Evolutionary conservation across 2,329 filamentous ascomycete species (phyloP).

Genomic region (Hypocreales sp.): DNA sequence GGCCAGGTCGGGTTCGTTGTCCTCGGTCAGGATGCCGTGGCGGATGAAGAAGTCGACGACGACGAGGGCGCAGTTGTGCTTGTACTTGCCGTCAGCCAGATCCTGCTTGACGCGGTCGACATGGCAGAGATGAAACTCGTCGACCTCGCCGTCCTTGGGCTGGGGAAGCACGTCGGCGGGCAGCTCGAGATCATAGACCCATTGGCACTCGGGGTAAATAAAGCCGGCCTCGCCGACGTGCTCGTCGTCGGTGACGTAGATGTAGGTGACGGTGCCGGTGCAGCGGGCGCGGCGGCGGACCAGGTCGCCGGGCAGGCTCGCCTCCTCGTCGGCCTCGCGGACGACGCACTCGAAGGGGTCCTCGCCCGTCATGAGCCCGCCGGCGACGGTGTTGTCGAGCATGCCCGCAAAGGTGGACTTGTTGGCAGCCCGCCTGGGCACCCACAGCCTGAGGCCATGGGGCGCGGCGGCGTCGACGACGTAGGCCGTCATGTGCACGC

Average conservation of each 20-base stretch:
- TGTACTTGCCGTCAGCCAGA: slow-evolving; percentile 62
- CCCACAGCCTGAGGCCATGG: slow-evolving; percentile 63
- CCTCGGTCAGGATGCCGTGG: slow-evolving; percentile 62
- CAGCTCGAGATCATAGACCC: slow-evolving; percentile 78
- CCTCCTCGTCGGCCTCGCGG: slow-evolving; percentile 81
- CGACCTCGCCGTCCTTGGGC: slow-evolving; percentile 81
- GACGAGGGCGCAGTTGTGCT: slow-evolving; percentile 80
- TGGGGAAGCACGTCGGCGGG: slow-evolving; percentile 49
- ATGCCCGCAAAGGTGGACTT: slow-evolving; percentile 88
- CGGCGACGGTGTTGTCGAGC: slow-evolving; percentile 86
- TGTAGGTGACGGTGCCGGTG: slow-evolving; percentile 66
- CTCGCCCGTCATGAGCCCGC: slow-evolving; percentile 65
- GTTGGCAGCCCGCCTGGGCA: slow-evolving; percentile 55
- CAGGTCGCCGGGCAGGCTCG: slow-evolving; percentile 55
- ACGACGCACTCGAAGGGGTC: slow-evolving; percentile 67
- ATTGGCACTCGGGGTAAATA: slow-evolving; percentile 83
- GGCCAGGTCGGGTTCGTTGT: slow-evolving; percentile 64
- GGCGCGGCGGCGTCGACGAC: slow-evolving; percentile 24
- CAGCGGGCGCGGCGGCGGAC: slow-evolving; percentile 44
- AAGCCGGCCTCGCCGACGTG: slow-evolving; percentile 69
- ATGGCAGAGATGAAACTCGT: slow-evolving; percentile 63
- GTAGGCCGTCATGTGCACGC: slow-evolving; percentile 69
- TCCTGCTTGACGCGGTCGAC: slow-evolving; percentile 61
- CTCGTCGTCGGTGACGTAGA: slow-evolving; percentile 60
- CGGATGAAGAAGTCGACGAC: slow-evolving; percentile 82